These are phyloP conservation scores for Talaromyces sp. DNA, from an alignment of 2,329 filamentous ascomycete species.

Conservation along the genomic window DNA sequence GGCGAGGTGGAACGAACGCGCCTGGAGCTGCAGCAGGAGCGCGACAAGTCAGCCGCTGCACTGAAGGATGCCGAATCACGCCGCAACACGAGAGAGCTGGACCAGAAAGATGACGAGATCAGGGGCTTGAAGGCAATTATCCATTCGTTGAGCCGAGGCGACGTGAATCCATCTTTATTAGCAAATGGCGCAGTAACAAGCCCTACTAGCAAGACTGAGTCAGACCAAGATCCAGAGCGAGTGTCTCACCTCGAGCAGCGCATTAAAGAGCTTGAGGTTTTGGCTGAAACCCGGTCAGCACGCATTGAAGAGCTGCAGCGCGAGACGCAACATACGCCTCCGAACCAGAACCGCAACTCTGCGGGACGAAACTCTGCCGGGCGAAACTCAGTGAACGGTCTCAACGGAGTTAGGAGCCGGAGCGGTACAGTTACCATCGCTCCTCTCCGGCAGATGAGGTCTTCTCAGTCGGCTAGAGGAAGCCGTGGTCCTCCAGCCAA, in stretches of 20 bases:
- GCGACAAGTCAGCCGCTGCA: slow-evolving; percentile 68
- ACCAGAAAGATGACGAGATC: slow-evolving; percentile 96
- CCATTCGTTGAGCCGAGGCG: slow-evolving; percentile 76
- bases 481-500: slow-evolving; percentile 20
- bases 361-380: slow-evolving; percentile 6
- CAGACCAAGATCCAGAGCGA: slow-evolving; percentile 51
- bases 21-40: slow-evolving; percentile 79
- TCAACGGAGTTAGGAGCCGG: slow-evolving; percentile 20
- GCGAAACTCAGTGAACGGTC: slow-evolving; percentile 21
- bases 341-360: slow-evolving; percentile 8
- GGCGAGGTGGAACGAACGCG: slow-evolving; percentile 91
- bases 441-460: slow-evolving; percentile 27
- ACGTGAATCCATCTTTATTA: slow-evolving; percentile 23
- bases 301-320: slow-evolving; percentile 78
- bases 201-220: slow-evolving; percentile 19
- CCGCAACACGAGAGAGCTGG: slow-evolving; percentile 64
- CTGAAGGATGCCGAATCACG: slow-evolving; percentile 48
- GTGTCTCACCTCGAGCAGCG: slow-evolving; percentile 68
- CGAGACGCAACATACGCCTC: slow-evolving; percentile 2
- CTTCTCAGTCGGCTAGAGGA: slow-evolving; percentile 19
- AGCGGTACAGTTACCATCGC: slow-evolving; percentile 32
- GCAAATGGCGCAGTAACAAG: slow-evolving; percentile 20
- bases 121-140: slow-evolving; percentile 96
- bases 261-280: slow-evolving; percentile 67
- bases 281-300: slow-evolving; percentile 65